Evolutionary conservation across 495 filamentous ascomycete genomes (phyloP).

Genomic region (Penicillium longicatenatum): DNA sequence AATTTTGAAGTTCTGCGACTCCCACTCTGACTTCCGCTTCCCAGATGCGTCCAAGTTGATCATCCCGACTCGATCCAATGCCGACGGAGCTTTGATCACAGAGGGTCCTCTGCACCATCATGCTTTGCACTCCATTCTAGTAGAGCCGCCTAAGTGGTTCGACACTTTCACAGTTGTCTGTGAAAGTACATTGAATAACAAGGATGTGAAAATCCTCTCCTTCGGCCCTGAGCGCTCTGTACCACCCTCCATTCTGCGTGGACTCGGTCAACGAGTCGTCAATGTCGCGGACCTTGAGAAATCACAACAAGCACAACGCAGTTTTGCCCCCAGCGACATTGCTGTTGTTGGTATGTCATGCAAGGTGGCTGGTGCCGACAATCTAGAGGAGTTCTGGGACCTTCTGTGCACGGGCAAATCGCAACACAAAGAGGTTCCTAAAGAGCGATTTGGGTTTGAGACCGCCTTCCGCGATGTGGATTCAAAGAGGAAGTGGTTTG

Average conservation of each 20-base stretch:
- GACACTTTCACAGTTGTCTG: slow-evolving; percentile 25
- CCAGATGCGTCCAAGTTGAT: slow-evolving; percentile 30
- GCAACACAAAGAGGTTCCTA: slow-evolving; percentile 41
- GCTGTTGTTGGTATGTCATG: slow-evolving; percentile 56
- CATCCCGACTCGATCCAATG: background rate
- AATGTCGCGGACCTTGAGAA: slow-evolving; percentile 31
- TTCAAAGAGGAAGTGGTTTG: slow-evolving; percentile 38
- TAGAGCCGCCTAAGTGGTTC: slow-evolving; percentile 46
- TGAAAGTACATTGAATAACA: slow-evolving; percentile 11
- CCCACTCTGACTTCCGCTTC: slow-evolving; percentile 25
- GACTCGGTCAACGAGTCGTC: slow-evolving; percentile 21
- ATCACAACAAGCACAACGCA: background rate
- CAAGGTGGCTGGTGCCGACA: slow-evolving; percentile 50
- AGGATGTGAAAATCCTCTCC: slow-evolving; percentile 42
- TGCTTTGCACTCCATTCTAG: slow-evolving; percentile 42
- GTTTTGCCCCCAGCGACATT: slow-evolving; percentile 30
- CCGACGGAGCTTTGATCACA: background rate
- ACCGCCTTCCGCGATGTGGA: slow-evolving; percentile 35
- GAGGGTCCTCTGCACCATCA: background rate
- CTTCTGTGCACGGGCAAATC: slow-evolving; percentile 43
- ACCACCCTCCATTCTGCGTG: slow-evolving; percentile 35
- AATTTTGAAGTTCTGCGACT: background rate
- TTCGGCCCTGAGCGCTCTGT: slow-evolving; percentile 47
- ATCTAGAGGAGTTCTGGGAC: slow-evolving; percentile 48
- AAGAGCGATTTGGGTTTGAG: slow-evolving; percentile 38